These are phyloP conservation scores for Coemansia furcata DNA, from an alignment of 192 early-diverging fungal species.

Conservation along the genomic window DNA sequence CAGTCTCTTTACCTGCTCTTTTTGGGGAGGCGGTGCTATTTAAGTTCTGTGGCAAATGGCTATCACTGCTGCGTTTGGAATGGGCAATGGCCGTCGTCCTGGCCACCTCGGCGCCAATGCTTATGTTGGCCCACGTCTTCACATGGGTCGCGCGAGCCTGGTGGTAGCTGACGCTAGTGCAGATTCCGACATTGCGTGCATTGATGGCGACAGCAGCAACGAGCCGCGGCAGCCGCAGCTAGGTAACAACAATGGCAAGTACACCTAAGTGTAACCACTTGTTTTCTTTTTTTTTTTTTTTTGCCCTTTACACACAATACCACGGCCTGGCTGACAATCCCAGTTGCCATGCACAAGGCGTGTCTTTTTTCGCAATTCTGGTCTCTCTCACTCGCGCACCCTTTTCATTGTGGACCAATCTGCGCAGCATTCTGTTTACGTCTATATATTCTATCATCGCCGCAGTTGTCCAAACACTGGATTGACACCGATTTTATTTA, in stretches of 20 bases:
- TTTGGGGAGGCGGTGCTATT: not conserved
- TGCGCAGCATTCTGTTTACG: not conserved
- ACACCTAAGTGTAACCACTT: not conserved
- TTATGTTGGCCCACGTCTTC: conserved; percentile 5
- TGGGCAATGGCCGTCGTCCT: conserved; percentile 7
- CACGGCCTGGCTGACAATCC: not conserved
- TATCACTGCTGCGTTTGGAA: conserved; percentile 33
- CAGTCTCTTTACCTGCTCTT: not conserved
- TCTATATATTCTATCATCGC: not conserved
- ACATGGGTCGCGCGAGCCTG: conserved; percentile 1
- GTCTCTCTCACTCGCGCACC: not conserved
- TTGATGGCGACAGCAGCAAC: conserved; percentile 1
- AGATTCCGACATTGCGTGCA: conserved; percentile 4
- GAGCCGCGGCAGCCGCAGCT: not conserved
- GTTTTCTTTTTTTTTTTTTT: not conserved
- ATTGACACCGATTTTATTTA: too few relatives aligned
- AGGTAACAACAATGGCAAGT: conserved; percentile 2
- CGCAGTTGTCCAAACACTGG: not conserved
- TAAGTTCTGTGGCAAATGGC: conserved; percentile 19
- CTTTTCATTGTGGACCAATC: not conserved
- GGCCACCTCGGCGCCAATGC: not conserved
- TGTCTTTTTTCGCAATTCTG: not conserved
- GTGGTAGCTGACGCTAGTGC: not conserved
- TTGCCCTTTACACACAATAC: not conserved
- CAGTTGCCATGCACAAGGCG: not conserved